Evolutionary conservation across 2,329 filamentous ascomycete genomes (phyloP).

Genomic region (Trichoderma atroviride): DNA sequence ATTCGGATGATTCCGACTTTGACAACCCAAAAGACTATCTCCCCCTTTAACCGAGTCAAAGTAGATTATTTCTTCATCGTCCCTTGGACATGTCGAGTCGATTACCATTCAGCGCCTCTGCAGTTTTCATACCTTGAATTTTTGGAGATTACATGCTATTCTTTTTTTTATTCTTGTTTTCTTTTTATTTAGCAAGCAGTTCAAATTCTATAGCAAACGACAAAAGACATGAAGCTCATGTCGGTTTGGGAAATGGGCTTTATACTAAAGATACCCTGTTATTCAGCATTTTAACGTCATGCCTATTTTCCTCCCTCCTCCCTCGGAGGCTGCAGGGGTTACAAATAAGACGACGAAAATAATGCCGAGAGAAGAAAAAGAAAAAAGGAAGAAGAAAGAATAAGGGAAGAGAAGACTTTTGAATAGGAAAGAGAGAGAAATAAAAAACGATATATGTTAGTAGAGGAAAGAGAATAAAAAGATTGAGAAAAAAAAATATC

Average conservation of each 20-base stretch:
- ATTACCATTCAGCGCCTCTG: neutral
- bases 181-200: constrained; percentile 1
- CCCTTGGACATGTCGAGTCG: neutral
- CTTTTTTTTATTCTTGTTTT: neutral
- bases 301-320: neutral
- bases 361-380: neutral
- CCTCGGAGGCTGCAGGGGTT: neutral
- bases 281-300: neutral
- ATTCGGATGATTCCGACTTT: constrained; percentile 58
- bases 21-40: constrained; percentile 64
- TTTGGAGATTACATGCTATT: neutral
- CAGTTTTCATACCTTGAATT: neutral
- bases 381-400: neutral
- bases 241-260: neutral
- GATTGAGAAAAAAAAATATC: neutral
- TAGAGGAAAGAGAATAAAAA: constrained; percentile 3
- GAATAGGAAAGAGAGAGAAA: constrained; percentile 2
- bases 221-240: neutral
- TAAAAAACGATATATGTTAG: neutral
- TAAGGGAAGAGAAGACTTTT: neutral
- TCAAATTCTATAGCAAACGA: neutral
- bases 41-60: constrained; percentile 37
- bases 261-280: constrained; percentile 25
- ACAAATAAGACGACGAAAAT: neutral
- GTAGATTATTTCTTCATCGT: neutral